Percentiles rank a stretch among this genome's conserved stretches.
Conservation (phyloP, 1,284 basidiomycete genomes). For the Austroboletus sp. region DNA sequence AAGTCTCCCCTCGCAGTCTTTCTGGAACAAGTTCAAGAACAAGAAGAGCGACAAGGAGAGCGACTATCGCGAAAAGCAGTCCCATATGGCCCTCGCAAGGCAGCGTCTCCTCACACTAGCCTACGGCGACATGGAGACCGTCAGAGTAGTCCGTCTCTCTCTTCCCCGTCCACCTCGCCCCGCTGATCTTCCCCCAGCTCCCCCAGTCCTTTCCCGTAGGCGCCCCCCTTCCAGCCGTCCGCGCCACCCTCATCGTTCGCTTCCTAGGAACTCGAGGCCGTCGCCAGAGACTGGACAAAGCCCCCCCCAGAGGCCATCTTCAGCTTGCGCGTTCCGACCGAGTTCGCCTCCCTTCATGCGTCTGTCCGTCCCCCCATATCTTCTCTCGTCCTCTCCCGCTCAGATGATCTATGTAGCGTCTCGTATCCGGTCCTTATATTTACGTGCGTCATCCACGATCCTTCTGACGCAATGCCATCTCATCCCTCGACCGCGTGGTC, state of each 20-base stretch:
- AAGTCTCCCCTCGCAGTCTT: conserved; percentile 51
- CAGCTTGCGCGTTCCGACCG: conserved; percentile 69
- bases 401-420: conserved; percentile 42
- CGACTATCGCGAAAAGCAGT: conserved; percentile 46
- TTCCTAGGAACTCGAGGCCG: conserved; percentile 62
- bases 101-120: conserved; percentile 71
- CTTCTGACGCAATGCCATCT: conserved; percentile 13
- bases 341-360: conserved; percentile 72
- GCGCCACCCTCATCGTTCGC: neutral
- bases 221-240: neutral
- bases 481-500: conserved; percentile 17
- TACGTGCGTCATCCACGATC: conserved; percentile 47
- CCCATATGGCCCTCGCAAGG: conserved; percentile 57
- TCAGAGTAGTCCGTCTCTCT: conserved; percentile 51
- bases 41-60: conserved; percentile 51
- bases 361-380: conserved; percentile 44
- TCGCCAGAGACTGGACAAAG: conserved; percentile 76
- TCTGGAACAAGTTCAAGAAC: conserved; percentile 68
- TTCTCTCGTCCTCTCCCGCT: conserved; percentile 4
- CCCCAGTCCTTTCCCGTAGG: conserved; percentile 56
- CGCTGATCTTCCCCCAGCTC: conserved; percentile 38
- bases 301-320: conserved; percentile 70
- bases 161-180: conserved; percentile 5
- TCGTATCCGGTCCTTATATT: conserved; percentile 70
- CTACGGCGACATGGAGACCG: conserved; percentile 78